phyloP scores from a whole-genome alignment of 2,329 filamentous ascomycete species.

The Dothideomycetes sp. region DNA sequence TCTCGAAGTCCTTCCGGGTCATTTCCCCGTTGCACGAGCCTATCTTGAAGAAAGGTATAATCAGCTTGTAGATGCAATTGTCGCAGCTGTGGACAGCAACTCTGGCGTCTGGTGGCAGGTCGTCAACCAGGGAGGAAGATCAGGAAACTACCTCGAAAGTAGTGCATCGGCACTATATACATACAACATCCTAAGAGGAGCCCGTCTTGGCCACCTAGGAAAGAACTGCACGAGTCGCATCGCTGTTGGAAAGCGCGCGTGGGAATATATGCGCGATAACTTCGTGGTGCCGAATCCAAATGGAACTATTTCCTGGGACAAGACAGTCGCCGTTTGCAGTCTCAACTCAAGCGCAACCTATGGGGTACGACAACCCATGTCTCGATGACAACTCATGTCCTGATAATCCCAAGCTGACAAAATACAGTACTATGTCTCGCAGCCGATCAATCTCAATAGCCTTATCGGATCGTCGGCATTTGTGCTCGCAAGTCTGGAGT shows the following conservation, averaged over 20 bases:
- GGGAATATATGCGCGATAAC: slow-evolving; percentile 30
- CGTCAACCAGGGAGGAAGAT: slow-evolving; percentile 35
- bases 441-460: slow-evolving; percentile 27
- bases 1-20: slow-evolving; percentile 29
- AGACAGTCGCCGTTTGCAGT: slow-evolving; percentile 42
- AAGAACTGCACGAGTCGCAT: slow-evolving; percentile 37
- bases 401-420: not conserved
- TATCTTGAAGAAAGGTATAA: slow-evolving; percentile 23
- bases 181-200: slow-evolving; percentile 40
- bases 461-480: slow-evolving; percentile 30
- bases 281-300: slow-evolving; percentile 38
- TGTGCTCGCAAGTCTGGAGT: slow-evolving; percentile 28
- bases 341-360: slow-evolving; percentile 39
- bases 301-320: slow-evolving; percentile 39
- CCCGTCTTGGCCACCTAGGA: slow-evolving; percentile 25
- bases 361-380: slow-evolving; percentile 30
- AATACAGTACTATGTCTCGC: slow-evolving; percentile 31
- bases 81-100: slow-evolving; percentile 25
- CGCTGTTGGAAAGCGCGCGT: slow-evolving; percentile 30
- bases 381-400: not conserved
- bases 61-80: slow-evolving; percentile 27
- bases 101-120: slow-evolving; percentile 48
- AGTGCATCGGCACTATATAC: slow-evolving; percentile 48
- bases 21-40: slow-evolving; percentile 2
- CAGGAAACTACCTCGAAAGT: slow-evolving; percentile 50